Conservation (phyloP, 2,329 filamentous ascomycete genomes). For the Juglanconis oblonga region DNA sequence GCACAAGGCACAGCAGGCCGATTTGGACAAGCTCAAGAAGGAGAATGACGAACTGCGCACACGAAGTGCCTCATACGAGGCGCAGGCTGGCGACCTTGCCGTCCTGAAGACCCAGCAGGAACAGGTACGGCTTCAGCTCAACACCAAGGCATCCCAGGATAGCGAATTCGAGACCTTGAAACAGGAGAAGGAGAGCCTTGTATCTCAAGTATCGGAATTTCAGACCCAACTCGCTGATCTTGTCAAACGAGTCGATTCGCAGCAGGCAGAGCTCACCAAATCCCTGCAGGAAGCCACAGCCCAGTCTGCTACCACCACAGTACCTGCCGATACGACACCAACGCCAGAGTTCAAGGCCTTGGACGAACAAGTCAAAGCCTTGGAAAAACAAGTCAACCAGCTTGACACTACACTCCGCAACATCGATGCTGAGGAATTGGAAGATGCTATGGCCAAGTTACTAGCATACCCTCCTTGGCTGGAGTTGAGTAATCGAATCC, state of each 20-base stretch:
- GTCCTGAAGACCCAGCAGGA: neutral
- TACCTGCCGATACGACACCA: neutral
- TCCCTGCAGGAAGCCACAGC: neutral
- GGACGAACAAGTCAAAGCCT: neutral
- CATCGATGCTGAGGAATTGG: conserved; percentile 5
- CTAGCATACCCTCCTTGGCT: conserved; percentile 2
- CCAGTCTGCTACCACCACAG: neutral
- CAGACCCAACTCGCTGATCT: neutral
- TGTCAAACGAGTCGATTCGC: neutral
- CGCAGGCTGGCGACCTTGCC: neutral
- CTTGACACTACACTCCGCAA: neutral
- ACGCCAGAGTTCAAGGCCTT: neutral
- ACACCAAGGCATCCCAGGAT: neutral
- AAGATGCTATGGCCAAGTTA: neutral
- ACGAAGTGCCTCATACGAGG: neutral
- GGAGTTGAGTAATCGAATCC: neutral
- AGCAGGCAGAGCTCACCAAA: neutral
- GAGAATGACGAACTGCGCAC: neutral
- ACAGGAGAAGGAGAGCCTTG: conserved; percentile 5
- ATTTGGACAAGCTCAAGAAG: neutral
- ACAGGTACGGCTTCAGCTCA: neutral
- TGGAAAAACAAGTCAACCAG: neutral
- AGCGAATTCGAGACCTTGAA: neutral
- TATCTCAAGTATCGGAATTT: neutral
- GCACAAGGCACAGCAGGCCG: neutral